These are phyloP conservation scores for Magnaporthiopsis incrustans DNA, from an alignment of 2,329 filamentous ascomycete genomes.

Conservation along the genomic window DNA sequence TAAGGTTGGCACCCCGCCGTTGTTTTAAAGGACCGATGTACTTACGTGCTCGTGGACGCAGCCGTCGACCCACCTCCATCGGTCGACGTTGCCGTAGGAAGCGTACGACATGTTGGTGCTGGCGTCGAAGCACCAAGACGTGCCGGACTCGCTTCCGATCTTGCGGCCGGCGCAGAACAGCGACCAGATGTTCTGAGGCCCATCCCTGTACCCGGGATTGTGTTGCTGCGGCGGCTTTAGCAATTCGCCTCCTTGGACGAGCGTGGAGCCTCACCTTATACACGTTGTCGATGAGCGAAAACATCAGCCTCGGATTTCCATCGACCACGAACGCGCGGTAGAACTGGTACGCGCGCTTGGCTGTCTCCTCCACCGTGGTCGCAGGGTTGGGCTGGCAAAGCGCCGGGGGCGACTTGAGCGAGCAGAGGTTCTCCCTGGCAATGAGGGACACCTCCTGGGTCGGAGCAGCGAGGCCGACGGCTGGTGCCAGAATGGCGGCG, in stretches of 20 bases:
- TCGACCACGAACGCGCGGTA: conserved; percentile 32
- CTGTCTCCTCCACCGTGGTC: conserved; percentile 28
- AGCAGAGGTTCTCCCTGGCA: conserved; percentile 30
- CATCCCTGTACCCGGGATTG: conserved; percentile 26
- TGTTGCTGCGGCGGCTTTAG: conserved; percentile 23
- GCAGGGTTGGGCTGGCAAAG: conserved; percentile 26
- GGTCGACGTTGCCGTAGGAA: conserved; percentile 26
- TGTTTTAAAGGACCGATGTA: conserved; percentile 6
- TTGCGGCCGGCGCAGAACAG: conserved; percentile 29
- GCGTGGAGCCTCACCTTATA: conserved; percentile 22
- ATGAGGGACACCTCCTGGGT: conserved; percentile 14
- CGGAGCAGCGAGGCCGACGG: conserved; percentile 20
- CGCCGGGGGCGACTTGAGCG: conserved; percentile 23
- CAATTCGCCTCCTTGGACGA: too few relatives aligned
- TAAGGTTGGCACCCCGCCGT: conserved; percentile 3
- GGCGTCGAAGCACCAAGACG: conserved; percentile 29
- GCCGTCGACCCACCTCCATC: conserved; percentile 31
- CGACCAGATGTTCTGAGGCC: conserved; percentile 27
- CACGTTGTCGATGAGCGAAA: conserved; percentile 28
- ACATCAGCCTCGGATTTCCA: conserved; percentile 30
- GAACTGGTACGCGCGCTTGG: conserved; percentile 29
- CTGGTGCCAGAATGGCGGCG: conserved; percentile 19
- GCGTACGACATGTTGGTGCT: conserved; percentile 33
- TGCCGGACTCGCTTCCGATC: conserved; percentile 24
- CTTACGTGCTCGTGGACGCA: conserved; percentile 32